Conservation (phyloP, 2,329 filamentous ascomycete species). For the Magnaporthales sp. region DNA sequence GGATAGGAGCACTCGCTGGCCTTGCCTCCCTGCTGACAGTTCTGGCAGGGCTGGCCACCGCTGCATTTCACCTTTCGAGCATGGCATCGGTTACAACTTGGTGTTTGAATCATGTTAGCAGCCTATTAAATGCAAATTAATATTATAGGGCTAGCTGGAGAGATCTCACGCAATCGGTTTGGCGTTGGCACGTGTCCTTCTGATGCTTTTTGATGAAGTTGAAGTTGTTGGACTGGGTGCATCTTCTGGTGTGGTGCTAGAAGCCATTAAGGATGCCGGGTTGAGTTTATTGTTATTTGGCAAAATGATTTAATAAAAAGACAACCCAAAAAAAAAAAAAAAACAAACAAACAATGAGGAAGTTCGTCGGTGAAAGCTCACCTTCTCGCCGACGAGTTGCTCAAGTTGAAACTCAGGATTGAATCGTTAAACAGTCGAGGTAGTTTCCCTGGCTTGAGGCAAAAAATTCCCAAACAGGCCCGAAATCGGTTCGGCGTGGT, state of each 20-base stretch:
- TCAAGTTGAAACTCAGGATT: not conserved
- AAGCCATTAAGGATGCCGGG: not conserved
- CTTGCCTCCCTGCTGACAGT: not conserved
- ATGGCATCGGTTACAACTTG: slow-evolving; percentile 4
- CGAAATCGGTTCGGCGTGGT: not conserved
- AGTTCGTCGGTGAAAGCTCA: not conserved
- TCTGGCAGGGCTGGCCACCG: slow-evolving; percentile 2
- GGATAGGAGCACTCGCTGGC: slow-evolving; percentile 5
- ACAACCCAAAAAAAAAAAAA: no score
- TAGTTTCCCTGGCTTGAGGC: not conserved
- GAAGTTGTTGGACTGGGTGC: not conserved
- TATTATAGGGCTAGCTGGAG: not conserved
- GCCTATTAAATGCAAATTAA: no score
- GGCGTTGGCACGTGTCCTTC: not conserved
- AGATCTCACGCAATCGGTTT: slow-evolving; percentile 4
- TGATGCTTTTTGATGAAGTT: not conserved
- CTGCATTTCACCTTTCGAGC: slow-evolving; percentile 5
- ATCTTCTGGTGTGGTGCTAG: not conserved
- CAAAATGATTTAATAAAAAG: no score
- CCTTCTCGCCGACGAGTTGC: not conserved
- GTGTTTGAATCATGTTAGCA: not conserved
- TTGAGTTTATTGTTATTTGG: no score
- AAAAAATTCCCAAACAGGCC: not conserved
- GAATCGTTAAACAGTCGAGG: not conserved
- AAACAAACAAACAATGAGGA: no score